phyloP scores from a whole-genome alignment of 2,329 filamentous ascomycete genomes.

The Colletotrichum scovillei region DNA sequence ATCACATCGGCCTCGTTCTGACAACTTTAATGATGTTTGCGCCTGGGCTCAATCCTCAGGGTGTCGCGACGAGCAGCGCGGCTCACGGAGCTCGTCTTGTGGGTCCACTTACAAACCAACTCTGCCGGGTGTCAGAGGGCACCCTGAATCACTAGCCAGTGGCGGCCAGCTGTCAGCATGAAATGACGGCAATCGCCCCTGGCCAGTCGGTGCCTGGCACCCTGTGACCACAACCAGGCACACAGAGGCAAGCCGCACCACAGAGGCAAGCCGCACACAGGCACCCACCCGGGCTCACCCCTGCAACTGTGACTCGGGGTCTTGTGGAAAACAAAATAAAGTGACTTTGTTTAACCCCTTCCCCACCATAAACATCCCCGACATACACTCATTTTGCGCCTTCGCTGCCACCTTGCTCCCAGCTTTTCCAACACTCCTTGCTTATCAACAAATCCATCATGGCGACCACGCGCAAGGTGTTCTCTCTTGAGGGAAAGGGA shows the following conservation, averaged over 20 bases:
- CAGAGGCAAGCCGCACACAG: neutral
- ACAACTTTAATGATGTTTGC: constrained; percentile 33
- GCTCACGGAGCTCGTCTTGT: constrained; percentile 27
- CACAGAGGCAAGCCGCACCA: neutral
- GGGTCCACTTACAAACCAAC: constrained; percentile 15
- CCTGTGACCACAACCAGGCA: constrained; percentile 6
- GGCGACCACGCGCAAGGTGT: constrained; percentile 65
- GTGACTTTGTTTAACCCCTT: constrained; percentile 32
- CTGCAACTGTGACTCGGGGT: constrained; percentile 20
- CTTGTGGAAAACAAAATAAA: constrained; percentile 25
- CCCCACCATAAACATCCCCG: constrained; percentile 31
- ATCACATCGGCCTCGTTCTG: constrained; percentile 2
- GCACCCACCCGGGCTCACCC: constrained; percentile 20
- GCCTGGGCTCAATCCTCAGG: constrained; percentile 24
- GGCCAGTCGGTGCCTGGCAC: neutral
- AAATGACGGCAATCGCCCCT: neutral
- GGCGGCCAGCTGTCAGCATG: neutral
- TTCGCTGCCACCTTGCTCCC: constrained; percentile 13
- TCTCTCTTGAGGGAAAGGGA: constrained; percentile 91
- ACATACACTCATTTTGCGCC: constrained; percentile 33
- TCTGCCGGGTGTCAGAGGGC: neutral
- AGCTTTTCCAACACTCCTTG: constrained; percentile 4
- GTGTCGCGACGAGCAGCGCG: constrained; percentile 27
- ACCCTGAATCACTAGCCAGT: neutral
- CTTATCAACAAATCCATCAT: constrained; percentile 21